Percentiles rank a stretch among this genome's conserved stretches.
Conservation (phyloP, 306 rosid species). For the Rubus parviflorus region DNA sequence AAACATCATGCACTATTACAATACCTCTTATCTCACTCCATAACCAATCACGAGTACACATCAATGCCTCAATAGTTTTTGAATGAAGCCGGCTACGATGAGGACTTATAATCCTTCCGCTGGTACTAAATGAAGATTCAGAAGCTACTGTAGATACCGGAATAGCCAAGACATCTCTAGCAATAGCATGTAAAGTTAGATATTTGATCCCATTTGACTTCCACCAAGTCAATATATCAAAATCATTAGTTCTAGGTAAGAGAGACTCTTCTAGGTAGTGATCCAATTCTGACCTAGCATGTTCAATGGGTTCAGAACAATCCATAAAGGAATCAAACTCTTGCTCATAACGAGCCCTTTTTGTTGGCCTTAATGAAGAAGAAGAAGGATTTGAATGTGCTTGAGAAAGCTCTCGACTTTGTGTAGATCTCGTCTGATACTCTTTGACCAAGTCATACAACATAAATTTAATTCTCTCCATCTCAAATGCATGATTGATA, state of each 20-base stretch:
- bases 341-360: not conserved
- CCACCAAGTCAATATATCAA: not conserved
- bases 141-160: conserved; percentile 6
- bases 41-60: conserved; percentile 6
- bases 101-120: not conserved
- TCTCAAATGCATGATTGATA: no score
- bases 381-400: no score
- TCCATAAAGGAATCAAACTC: not conserved
- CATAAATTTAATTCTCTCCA: not conserved
- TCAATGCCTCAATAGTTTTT: not conserved
- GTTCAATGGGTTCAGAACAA: no score
- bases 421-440: not conserved
- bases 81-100: not conserved
- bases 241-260: not conserved
- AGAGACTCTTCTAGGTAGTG: not conserved
- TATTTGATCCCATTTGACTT: not conserved
- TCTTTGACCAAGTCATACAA: not conserved
- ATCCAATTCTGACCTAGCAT: not conserved
- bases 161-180: not conserved
- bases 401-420: not conserved
- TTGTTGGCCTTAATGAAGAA: not conserved
- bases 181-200: not conserved
- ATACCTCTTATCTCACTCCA: not conserved
- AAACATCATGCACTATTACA: no score
- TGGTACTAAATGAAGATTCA: not conserved